Percentiles rank a stretch among this genome's conserved stretches.
Evolutionary conservation across 2,329 filamentous ascomycete species (phyloP).

Genomic region (Verruconis gallopava): DNA sequence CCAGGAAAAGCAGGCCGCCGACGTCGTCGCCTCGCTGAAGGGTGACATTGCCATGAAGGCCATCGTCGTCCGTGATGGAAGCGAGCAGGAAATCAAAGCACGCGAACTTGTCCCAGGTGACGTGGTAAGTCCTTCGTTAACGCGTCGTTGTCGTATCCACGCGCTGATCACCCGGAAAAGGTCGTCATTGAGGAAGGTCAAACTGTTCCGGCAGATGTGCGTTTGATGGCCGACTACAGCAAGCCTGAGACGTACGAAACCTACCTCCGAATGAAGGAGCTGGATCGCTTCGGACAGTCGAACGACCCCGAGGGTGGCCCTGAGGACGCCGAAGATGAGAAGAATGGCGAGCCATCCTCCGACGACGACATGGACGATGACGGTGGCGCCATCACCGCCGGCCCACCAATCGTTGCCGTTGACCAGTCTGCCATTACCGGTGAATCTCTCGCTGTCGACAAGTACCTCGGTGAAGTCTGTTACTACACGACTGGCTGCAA

Average conservation of each 20-base stretch:
- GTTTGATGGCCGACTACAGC: slow-evolving; percentile 61
- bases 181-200: slow-evolving; percentile 59
- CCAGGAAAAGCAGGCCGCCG: slow-evolving; percentile 68
- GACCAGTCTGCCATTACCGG: slow-evolving; percentile 74
- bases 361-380: slow-evolving; percentile 33
- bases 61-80: slow-evolving; percentile 52
- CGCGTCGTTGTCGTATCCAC: not conserved
- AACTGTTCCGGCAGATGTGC: slow-evolving; percentile 56
- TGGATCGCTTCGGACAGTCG: slow-evolving; percentile 39
- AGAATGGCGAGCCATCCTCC: slow-evolving; percentile 30
- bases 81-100: slow-evolving; percentile 55
- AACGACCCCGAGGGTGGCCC: slow-evolving; percentile 47
- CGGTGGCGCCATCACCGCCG: slow-evolving; percentile 35
- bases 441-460: slow-evolving; percentile 66
- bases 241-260: slow-evolving; percentile 53
- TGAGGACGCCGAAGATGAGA: slow-evolving; percentile 44
- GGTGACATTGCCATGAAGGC: slow-evolving; percentile 69
- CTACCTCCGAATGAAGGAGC: slow-evolving; percentile 50
- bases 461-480: slow-evolving; percentile 62
- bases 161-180: slow-evolving; percentile 23
- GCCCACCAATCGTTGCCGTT: slow-evolving; percentile 54
- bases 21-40: slow-evolving; percentile 62
- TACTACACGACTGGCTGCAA: slow-evolving; percentile 77
- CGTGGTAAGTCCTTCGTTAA: slow-evolving; percentile 42
- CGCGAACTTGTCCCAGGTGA: slow-evolving; percentile 65